These are phyloP conservation scores for Mortierella sp. DNA, from an alignment of 371 early-diverging fungal genomes.

Conservation along the genomic window DNA sequence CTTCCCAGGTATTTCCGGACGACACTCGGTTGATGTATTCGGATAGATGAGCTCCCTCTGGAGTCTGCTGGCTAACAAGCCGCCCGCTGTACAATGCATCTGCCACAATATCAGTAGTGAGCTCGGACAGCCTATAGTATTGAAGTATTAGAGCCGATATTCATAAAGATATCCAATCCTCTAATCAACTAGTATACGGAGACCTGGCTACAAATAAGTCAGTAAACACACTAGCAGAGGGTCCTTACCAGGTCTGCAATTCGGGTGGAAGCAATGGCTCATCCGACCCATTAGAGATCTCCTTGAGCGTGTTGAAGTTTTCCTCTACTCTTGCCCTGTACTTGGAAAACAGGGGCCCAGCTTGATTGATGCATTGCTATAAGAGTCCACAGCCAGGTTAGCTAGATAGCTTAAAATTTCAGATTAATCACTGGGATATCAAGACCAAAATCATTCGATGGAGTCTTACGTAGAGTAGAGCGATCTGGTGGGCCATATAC, in stretches of 20 bases:
- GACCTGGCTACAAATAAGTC: not conserved
- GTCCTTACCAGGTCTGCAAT: constrained; percentile 39
- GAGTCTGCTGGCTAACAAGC: constrained; percentile 50
- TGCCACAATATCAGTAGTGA: constrained; percentile 51
- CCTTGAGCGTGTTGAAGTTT: constrained; percentile 59
- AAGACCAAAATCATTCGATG: not conserved
- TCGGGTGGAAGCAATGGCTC: constrained; percentile 42
- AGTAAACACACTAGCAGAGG: not conserved
- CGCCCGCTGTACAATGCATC: constrained; percentile 50
- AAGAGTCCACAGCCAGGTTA: not conserved
- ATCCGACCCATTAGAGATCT: constrained; percentile 30
- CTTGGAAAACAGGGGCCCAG: constrained; percentile 53
- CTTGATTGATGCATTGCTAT: constrained; percentile 63
- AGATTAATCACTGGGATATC: not conserved
- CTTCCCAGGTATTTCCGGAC: constrained; percentile 19
- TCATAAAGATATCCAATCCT: no score
- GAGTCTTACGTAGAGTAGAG: constrained; percentile 61
- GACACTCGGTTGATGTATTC: constrained; percentile 46
- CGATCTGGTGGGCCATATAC: constrained; percentile 67
- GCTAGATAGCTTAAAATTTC: no score
- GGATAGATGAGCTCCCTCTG: constrained; percentile 36
- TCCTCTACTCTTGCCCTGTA: constrained; percentile 58
- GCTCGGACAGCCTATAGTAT: constrained; percentile 36
- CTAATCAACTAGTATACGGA: not conserved
- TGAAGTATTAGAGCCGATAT: not conserved